A percentile compares a stretch with the other conserved stretches of the same genome.
These are phyloP conservation scores for Ilyonectria sp. DNA, from an alignment of 2,329 filamentous ascomycete species.

Conservation along the genomic window DNA sequence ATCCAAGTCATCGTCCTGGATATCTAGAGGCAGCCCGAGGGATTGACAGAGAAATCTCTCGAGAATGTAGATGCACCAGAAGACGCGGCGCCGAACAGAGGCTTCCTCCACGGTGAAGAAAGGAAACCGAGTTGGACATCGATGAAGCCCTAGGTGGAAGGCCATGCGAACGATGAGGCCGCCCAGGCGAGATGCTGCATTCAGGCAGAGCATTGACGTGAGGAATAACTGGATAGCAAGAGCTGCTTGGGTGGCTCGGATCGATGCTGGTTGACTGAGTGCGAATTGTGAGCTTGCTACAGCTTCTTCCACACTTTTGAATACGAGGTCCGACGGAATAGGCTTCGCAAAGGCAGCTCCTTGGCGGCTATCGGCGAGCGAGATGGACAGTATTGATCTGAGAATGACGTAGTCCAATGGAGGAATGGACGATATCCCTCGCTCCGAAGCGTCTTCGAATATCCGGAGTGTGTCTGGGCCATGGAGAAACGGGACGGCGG, in stretches of 20 bases:
- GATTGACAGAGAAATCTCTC: constrained; percentile 71
- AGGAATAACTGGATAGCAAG: constrained; percentile 69
- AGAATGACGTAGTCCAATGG: constrained; percentile 59
- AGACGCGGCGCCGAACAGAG: constrained; percentile 65
- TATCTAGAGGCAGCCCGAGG: constrained; percentile 67
- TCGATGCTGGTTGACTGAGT: constrained; percentile 62
- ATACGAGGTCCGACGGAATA: constrained; percentile 62
- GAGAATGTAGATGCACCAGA: constrained; percentile 71
- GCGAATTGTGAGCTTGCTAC: constrained; percentile 64
- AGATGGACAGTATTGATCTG: constrained; percentile 67
- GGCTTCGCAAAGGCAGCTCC: constrained; percentile 42
- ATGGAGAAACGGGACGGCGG: constrained; percentile 69
- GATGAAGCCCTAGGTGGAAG: constrained; percentile 71
- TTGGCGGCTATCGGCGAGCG: constrained; percentile 67
- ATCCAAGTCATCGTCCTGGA: constrained; percentile 71
- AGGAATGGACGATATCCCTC: constrained; percentile 49
- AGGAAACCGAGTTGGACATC: constrained; percentile 67
- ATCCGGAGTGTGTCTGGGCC: constrained; percentile 65
- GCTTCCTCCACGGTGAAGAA: constrained; percentile 64
- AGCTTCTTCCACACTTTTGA: constrained; percentile 64
- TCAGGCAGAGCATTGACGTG: constrained; percentile 69
- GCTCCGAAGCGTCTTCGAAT: constrained; percentile 60
- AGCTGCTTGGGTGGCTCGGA: constrained; percentile 65
- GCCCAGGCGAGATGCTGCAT: constrained; percentile 69
- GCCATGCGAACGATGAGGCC: constrained; percentile 69